These are phyloP conservation scores for Mytilinidion resinicola DNA, from an alignment of 495 filamentous ascomycete genomes.

Conservation along the genomic window DNA sequence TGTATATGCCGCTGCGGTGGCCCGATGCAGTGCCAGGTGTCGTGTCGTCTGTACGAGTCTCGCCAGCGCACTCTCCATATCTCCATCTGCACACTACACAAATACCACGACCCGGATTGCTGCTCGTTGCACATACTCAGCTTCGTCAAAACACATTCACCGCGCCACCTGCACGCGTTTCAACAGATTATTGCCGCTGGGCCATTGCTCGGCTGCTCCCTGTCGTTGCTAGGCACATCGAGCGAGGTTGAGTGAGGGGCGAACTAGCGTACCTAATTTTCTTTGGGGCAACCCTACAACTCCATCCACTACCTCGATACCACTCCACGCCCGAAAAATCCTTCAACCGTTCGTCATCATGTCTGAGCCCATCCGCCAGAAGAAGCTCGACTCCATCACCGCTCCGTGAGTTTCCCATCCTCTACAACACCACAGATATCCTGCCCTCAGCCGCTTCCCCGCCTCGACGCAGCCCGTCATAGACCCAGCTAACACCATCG, in stretches of 20 bases:
- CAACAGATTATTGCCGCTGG: conserved; percentile 1
- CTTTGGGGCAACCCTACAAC: neutral
- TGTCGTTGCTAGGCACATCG: conserved; percentile 4
- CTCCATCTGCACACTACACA: neutral
- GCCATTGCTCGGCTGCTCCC: too few species aligned
- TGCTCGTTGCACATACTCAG: too few species aligned
- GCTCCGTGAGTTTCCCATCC: conserved; percentile 64
- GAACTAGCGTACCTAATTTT: conserved; percentile 16
- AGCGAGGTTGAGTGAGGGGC: too few species aligned
- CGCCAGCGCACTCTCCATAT: neutral
- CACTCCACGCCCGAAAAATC: neutral
- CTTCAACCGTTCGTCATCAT: conserved; percentile 43
- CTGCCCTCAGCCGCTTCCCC: conserved; percentile 2
- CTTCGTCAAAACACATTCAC: neutral
- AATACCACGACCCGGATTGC: too few species aligned
- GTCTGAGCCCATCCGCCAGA: conserved; percentile 89
- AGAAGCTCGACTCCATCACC: conserved; percentile 68
- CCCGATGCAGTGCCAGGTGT: too few species aligned
- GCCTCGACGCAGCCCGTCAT: conserved; percentile 15
- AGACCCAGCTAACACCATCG: conserved; percentile 13
- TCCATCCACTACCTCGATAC: neutral
- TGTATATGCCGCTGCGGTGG: neutral
- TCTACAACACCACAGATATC: conserved; percentile 5
- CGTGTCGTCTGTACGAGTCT: neutral
- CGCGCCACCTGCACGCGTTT: conserved; percentile 3